Evolutionary conservation across 2,329 filamentous ascomycete genomes (phyloP), one percentile per base, ranked within the genome.

Genomic region (Penicillium brasilianum): DNA sequence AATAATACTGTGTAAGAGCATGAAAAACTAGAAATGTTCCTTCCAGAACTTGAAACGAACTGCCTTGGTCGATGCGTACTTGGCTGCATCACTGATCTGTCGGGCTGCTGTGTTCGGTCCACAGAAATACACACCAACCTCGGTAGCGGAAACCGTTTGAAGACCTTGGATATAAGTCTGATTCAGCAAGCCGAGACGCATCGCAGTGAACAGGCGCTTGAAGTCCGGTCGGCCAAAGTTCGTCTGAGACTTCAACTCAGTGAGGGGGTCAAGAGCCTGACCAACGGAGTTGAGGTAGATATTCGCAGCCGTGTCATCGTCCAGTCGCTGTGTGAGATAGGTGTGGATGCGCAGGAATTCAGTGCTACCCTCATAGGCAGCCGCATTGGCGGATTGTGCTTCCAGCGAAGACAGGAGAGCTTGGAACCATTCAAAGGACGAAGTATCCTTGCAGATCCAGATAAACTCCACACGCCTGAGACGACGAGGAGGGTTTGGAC

Each of bases 41-140:
- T 99, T 99, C 95, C 95, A 99, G 83, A 99, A 99, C 71, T 92
- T 91, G 82, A 98, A 99, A 72, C 89, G 87, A 59, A 99, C 92
- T 69, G 96, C 91, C 64, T 86, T 86, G 39, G 86, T 88, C 13
- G 88, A 91, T 16, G 90, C 89, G 56, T 82, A 77, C 72, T 90
- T 90, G 68, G 91, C 90, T 16, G 94, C 93, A 74, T 87, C 87
- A 78, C 91, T 90, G 75, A 99, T 97, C 71, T 92, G 87, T 67
- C 93, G 86, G 7, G 94, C 94, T 79, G 85, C 82, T 66, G 84
- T 84, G 65, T 91, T 95, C 25, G 93, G 93, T 61, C 95, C 95
- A 77, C 95, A 99, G 78, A 98, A 98, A 81, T 99, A 99, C 20
- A 99, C 94, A 79, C 95, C 95, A 13, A 99, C 90, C 39, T 94